A percentile compares a stretch with the other conserved stretches of the same genome.
Conservation (phyloP, 805 yeast genomes). For the Peterozyma xylosa region DNA sequence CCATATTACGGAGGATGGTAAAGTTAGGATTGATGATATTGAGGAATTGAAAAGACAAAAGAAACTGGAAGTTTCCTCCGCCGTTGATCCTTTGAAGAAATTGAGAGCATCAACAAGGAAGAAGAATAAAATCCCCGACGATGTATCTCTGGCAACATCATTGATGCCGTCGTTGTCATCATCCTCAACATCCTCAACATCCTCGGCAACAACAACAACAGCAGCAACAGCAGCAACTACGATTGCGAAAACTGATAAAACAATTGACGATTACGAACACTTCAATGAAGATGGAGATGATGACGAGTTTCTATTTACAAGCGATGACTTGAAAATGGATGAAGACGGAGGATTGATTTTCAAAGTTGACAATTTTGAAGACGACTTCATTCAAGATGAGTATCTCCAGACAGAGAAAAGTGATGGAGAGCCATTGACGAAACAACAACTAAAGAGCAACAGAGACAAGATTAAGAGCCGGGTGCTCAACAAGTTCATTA, state of each 20-base stretch:
- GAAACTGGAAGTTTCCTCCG: background rate
- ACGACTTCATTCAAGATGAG: constrained; percentile 12
- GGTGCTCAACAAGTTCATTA: constrained; percentile 18
- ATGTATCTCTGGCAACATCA: background rate
- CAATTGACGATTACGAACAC: too few relatives aligned
- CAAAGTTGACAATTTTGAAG: constrained; percentile 5
- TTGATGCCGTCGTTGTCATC: background rate
- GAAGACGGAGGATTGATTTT: constrained; percentile 8
- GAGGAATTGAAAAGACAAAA: background rate
- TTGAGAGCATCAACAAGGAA: background rate
- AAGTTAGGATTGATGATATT: background rate
- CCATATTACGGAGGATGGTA: constrained; percentile 11
- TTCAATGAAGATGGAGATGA: background rate
- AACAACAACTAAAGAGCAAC: constrained; percentile 12
- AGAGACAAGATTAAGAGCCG: constrained; percentile 16
- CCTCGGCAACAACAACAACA: background rate
- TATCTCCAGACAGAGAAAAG: constrained; percentile 3
- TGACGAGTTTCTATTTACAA: constrained; percentile 1
- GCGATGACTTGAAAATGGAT: constrained; percentile 1
- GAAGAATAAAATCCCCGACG: background rate
- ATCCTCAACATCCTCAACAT: too few relatives aligned
- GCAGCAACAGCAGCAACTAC: background rate
- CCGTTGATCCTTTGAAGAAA: background rate
- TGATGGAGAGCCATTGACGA: constrained; percentile 13
- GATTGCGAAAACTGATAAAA: background rate